Evolutionary conservation across 2,329 filamentous ascomycete genomes (phyloP).

Genomic region (Aaosphaeria arxii): DNA sequence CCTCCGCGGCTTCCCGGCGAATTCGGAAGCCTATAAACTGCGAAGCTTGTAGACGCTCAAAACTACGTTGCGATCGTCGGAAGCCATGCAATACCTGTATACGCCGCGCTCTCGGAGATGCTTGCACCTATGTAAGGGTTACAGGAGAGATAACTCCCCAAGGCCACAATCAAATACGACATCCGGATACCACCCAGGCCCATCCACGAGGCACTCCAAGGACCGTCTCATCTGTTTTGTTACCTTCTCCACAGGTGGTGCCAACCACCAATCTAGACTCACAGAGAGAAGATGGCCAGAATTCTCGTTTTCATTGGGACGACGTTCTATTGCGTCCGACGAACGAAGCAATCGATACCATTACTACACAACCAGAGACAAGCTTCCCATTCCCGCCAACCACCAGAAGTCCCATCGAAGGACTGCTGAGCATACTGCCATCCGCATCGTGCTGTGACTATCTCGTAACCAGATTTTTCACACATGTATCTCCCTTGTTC

Average conservation of each 20-base stretch:
- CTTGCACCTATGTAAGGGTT: not conserved
- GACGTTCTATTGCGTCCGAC: not conserved
- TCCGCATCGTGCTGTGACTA: not conserved
- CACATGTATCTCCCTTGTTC: not conserved
- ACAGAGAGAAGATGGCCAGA: not conserved
- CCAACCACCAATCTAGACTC: not conserved
- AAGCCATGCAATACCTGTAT: not conserved
- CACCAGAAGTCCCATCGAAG: not conserved
- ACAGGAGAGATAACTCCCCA: not conserved
- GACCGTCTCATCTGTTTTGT: not conserved
- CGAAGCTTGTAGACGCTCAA: not conserved
- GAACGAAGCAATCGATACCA: not conserved
- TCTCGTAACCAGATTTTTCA: not conserved
- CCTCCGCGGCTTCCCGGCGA: too few relatives aligned
- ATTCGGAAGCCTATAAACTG: not conserved
- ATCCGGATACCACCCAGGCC: not conserved
- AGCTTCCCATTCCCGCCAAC: not conserved
- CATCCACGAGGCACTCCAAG: not conserved
- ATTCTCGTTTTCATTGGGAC: not conserved
- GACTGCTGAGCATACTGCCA: not conserved
- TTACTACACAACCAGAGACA: not conserved
- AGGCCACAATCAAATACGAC: not conserved
- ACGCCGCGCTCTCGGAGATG: not conserved
- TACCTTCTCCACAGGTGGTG: not conserved
- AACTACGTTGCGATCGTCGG: not conserved